Base-by-base conservation (phyloP, 2,329 filamentous ascomycete genomes). In the Sphaerulina musiva region DNA sequence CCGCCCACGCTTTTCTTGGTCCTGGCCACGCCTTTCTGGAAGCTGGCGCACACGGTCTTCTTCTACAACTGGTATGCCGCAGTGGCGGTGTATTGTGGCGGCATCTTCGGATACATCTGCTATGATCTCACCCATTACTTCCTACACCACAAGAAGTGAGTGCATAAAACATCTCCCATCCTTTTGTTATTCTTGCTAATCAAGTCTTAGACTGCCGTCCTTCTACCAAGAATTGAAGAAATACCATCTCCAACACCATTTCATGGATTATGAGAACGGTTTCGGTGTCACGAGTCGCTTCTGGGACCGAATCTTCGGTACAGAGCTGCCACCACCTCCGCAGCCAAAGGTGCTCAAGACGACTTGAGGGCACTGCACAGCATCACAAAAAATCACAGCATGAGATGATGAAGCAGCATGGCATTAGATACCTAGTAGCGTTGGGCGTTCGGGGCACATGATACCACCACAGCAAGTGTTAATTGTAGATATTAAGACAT, bases 71-170 rank as follows among this genome's bases (percentile, higher is more conserved):
- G 91, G 91, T 80, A 87, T 71, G 81, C 85, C 8, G 93, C 84
- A 4, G 81, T 84, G 0, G 82, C 84, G 20, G 85, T 89, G 3
- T 98, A 80, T 76, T 92, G 85, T 66, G 93, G 93, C 47, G 93
- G 91, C 58, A 84, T 98, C 59, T 95, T 95, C 65, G 93, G 93
- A 54, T 98, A 98, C 70, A 80, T 96, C 59, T 90, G 87, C 78
- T 98, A 98, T 75, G 93, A 98, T 71, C 68, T 96, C 76, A 98
- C 93, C 1, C 93, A 98, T 72, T 98, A 97, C 78, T 98, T 98
- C 80, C 80, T 98, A 39, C 93, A 98, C 72, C 93, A 98, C 76
- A 83, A 87, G 74, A 95, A 89, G 80, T 84, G 70, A 71, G 80
- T 78, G 31, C 17, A n/a, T 78, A 31, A 20, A n/a, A 2, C 23